Conservation (phyloP, 1,284 basidiomycete genomes). For the Sanghuangporus sanghuang region DNA sequence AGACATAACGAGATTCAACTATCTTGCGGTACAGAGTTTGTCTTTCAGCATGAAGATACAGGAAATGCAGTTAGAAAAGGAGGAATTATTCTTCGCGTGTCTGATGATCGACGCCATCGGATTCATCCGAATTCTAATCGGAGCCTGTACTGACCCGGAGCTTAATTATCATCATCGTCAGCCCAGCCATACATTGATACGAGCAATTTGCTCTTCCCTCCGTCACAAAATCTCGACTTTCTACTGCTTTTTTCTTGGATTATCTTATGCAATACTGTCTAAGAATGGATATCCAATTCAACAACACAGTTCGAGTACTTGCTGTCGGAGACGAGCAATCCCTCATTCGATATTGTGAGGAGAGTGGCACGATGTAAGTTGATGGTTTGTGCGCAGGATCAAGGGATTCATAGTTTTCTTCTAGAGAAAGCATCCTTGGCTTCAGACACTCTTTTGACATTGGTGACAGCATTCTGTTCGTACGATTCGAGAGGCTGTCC, state of each 20-base stretch:
- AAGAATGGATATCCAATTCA: background rate
- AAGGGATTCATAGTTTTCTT: background rate
- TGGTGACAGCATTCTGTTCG: background rate
- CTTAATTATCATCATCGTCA: background rate
- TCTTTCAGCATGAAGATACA: background rate
- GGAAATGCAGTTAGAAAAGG: no score
- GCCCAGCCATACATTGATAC: background rate
- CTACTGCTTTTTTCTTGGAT: background rate
- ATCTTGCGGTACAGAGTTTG: background rate
- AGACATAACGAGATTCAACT: background rate
- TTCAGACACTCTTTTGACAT: background rate
- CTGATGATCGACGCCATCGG: background rate
- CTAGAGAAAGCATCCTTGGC: background rate
- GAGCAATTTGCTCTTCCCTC: background rate
- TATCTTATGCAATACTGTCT: background rate
- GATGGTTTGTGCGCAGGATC: background rate
- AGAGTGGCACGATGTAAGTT: slow-evolving; percentile 2
- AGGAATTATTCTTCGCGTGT: background rate
- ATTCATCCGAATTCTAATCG: background rate
- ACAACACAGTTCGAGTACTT: background rate
- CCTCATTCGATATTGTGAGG: background rate
- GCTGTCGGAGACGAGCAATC: background rate
- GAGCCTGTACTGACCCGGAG: background rate
- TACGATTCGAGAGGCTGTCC: background rate
- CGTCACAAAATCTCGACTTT: background rate